phyloP scores from a whole-genome alignment of 2,329 filamentous ascomycete species.

The Nigrograna mackinnonii region DNA sequence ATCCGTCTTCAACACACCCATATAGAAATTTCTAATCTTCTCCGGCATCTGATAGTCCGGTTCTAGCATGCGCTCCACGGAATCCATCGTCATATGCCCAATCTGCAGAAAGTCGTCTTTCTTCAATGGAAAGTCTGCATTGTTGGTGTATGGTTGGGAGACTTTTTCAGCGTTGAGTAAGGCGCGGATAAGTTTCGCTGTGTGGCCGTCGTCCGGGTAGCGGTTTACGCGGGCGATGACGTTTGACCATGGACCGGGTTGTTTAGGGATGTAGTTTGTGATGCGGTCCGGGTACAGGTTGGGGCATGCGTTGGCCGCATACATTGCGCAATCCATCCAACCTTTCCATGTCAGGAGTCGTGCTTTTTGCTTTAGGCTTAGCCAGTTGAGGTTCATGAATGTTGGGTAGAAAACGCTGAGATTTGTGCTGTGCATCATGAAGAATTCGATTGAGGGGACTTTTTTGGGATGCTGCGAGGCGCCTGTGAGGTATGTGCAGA shows the following conservation, averaged over 20 bases:
- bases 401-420: slow-evolving; percentile 68
- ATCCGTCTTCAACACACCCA: slow-evolving; percentile 5
- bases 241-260: slow-evolving; percentile 1
- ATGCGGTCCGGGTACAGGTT: slow-evolving; percentile 6
- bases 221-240: slow-evolving; percentile 1
- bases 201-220: slow-evolving; percentile 74
- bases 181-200: slow-evolving; percentile 71
- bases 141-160: slow-evolving; percentile 53
- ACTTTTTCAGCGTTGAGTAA: slow-evolving; percentile 38
- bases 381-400: slow-evolving; percentile 64
- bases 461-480: slow-evolving; percentile 63
- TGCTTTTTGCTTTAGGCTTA: slow-evolving; percentile 61
- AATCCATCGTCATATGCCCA: slow-evolving; percentile 63
- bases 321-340: slow-evolving; percentile 12
- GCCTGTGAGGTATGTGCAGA: slow-evolving; percentile 56
- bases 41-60: slow-evolving; percentile 9
- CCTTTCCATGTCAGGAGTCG: slow-evolving; percentile 78
- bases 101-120: slow-evolving; percentile 61
- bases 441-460: slow-evolving; percentile 72
- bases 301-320: slow-evolving; percentile 10
- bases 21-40: slow-evolving; percentile 4
- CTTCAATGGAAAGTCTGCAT: slow-evolving; percentile 22
- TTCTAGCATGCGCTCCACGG: slow-evolving; percentile 48
- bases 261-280: slow-evolving; percentile 1
- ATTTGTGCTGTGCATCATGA: slow-evolving; percentile 74